phyloP scores from a whole-genome alignment of 495 filamentous ascomycete species.

The Bathelium albidoporum region DNA sequence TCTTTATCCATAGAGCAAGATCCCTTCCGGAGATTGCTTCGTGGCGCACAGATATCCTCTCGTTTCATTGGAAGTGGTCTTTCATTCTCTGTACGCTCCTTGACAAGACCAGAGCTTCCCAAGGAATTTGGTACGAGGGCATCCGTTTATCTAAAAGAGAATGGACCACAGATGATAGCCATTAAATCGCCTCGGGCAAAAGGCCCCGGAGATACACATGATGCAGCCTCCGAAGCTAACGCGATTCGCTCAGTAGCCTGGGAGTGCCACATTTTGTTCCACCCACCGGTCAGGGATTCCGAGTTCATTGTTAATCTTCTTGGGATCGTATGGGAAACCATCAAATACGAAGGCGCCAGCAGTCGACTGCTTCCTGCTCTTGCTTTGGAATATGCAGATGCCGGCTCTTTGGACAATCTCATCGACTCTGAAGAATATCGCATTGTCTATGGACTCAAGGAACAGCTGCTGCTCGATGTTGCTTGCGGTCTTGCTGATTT shows the following conservation, averaged over 20 bases:
- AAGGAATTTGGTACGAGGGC: background rate
- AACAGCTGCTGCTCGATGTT: background rate
- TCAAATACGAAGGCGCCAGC: background rate
- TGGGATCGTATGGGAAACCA: background rate
- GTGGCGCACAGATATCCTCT: background rate
- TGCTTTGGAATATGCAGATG: background rate
- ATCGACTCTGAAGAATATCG: background rate
- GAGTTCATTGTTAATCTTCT: background rate
- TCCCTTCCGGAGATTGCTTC: background rate
- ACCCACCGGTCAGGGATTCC: background rate
- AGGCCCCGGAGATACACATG: no score
- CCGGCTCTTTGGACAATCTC: background rate
- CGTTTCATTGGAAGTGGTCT: background rate
- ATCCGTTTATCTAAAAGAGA: background rate
- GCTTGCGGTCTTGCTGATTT: background rate
- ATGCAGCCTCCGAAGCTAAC: background rate
- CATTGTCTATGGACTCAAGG: background rate
- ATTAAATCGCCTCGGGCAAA: background rate
- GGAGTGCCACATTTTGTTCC: background rate
- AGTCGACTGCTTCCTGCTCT: background rate
- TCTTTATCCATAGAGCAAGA: background rate
- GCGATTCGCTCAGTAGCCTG: background rate
- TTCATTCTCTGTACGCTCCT: background rate
- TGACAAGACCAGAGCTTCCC: background rate
- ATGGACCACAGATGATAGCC: background rate